Percentiles rank a stretch among this genome's conserved stretches.
Evolutionary conservation across 768 basidiomycete genomes (phyloP).

Genomic region (Mycena capillaripes): DNA sequence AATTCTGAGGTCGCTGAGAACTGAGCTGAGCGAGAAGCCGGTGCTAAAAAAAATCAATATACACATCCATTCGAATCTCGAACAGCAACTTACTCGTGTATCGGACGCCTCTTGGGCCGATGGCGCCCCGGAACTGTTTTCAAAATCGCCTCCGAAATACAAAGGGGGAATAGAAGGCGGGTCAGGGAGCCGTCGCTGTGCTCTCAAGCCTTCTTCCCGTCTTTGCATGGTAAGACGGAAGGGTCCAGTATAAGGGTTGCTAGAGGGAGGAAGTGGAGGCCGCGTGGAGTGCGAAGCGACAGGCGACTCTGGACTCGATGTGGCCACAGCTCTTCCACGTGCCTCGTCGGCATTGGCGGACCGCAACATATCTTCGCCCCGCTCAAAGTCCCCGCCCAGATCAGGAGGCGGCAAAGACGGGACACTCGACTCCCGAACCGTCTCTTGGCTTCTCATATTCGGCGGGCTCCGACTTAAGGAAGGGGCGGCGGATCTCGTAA

Average conservation of each 20-base stretch:
- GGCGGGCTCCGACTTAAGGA: background rate
- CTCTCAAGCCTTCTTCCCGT: slow-evolving; percentile 36
- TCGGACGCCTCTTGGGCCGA: slow-evolving; percentile 3
- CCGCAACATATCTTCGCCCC: slow-evolving; percentile 21
- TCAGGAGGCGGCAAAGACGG: slow-evolving; percentile 50
- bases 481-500: slow-evolving; percentile 18
- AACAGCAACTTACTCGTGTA: slow-evolving; percentile 24
- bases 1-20: slow-evolving; percentile 22
- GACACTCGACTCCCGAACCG: slow-evolving; percentile 26
- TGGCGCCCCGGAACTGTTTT: background rate
- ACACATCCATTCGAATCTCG: background rate
- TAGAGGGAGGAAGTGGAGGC: slow-evolving; percentile 33
- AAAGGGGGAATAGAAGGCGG: slow-evolving; percentile 55
- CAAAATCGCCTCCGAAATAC: slow-evolving; percentile 48
- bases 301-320: background rate
- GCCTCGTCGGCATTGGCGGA: slow-evolving; percentile 12
- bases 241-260: slow-evolving; percentile 59
- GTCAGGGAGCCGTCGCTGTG: slow-evolving; percentile 33
- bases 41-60: slow-evolving; percentile 6
- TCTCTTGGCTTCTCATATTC: slow-evolving; percentile 2
- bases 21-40: background rate
- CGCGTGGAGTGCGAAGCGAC: slow-evolving; percentile 9
- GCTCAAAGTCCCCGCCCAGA: slow-evolving; percentile 43
- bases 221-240: slow-evolving; percentile 64
- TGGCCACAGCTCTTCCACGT: slow-evolving; percentile 3